phyloP scores from a whole-genome alignment of 2,329 filamentous ascomycete genomes.

The Fusarium tupiense region DNA sequence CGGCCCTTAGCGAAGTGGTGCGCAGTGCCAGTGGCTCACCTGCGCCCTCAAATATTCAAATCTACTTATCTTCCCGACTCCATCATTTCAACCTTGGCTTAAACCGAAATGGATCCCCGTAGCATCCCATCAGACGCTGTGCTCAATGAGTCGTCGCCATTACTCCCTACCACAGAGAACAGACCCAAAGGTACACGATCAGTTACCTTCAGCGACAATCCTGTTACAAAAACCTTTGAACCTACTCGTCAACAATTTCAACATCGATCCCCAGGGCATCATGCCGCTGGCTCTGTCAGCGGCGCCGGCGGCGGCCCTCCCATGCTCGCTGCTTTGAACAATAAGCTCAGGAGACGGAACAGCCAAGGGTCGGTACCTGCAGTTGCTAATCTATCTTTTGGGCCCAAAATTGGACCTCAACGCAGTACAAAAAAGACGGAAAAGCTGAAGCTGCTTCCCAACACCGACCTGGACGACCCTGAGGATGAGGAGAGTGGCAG shows the following conservation, averaged over 20 bases:
- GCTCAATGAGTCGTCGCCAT: conserved; percentile 49
- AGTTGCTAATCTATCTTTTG: conserved; percentile 48
- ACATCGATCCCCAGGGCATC: conserved; percentile 45
- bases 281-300: conserved; percentile 40
- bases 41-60: conserved; percentile 8
- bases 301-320: conserved; percentile 56
- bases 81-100: conserved; percentile 14
- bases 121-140: conserved; percentile 27
- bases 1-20: conserved; percentile 2
- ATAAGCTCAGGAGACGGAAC: conserved; percentile 85
- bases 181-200: conserved; percentile 64
- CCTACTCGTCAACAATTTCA: conserved; percentile 50
- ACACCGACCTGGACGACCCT: conserved; percentile 83
- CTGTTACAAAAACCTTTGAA: conserved; percentile 69
- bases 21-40: conserved; percentile 4
- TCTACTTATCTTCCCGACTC: conserved; percentile 7
- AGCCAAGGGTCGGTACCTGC: conserved; percentile 71
- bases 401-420: conserved; percentile 88
- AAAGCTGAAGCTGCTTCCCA: conserved; percentile 96
- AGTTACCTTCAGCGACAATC: conserved; percentile 81
- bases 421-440: conserved; percentile 94
- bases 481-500: conserved; percentile 88
- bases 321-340: conserved; percentile 84
- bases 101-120: conserved; percentile 42
- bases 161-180: conserved; percentile 46